phyloP scores from a whole-genome alignment of 2,329 filamentous ascomycete genomes.

The Hymenoscyphus infarciens region DNA sequence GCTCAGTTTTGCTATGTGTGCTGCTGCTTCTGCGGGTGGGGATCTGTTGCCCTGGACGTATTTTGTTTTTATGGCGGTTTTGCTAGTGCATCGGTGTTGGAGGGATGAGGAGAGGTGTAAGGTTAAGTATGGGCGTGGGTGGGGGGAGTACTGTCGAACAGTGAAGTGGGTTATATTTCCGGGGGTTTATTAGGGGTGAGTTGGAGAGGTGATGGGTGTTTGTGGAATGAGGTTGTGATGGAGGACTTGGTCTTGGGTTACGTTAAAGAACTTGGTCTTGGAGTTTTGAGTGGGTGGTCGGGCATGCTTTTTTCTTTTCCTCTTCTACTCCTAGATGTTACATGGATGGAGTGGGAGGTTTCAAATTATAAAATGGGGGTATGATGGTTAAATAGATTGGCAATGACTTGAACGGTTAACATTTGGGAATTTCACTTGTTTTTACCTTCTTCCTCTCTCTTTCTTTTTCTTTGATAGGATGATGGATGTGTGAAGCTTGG shows the following conservation, averaged over 20 bases:
- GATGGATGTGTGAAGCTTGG: no score
- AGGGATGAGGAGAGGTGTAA: slow-evolving; percentile 44
- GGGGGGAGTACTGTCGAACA: slow-evolving; percentile 42
- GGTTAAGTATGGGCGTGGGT: slow-evolving; percentile 44
- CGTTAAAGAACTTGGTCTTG: no score
- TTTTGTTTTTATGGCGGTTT: slow-evolving; percentile 42
- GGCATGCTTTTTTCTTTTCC: not conserved
- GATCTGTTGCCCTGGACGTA: slow-evolving; percentile 44
- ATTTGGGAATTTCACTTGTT: not conserved
- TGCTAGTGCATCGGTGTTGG: slow-evolving; percentile 44
- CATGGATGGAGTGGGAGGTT: not conserved
- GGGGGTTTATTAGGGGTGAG: slow-evolving; percentile 41
- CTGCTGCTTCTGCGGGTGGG: slow-evolving; percentile 37
- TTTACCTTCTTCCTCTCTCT: no score
- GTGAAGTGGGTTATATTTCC: slow-evolving; percentile 44
- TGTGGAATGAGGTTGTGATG: not conserved
- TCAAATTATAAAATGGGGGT: no score
- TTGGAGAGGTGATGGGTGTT: no score
- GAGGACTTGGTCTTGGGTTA: not conserved
- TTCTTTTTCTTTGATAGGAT: not conserved
- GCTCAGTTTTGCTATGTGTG: slow-evolving; percentile 42
- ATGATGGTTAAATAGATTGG: not conserved
- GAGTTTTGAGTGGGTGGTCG: not conserved
- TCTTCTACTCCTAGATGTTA: not conserved
- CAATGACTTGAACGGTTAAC: not conserved